Percentiles rank a stretch among this genome's conserved stretches.
These are phyloP conservation scores for Lavandula angustifolia DNA, from an alignment of 257 asterid species.

Conservation along the genomic window DNA sequence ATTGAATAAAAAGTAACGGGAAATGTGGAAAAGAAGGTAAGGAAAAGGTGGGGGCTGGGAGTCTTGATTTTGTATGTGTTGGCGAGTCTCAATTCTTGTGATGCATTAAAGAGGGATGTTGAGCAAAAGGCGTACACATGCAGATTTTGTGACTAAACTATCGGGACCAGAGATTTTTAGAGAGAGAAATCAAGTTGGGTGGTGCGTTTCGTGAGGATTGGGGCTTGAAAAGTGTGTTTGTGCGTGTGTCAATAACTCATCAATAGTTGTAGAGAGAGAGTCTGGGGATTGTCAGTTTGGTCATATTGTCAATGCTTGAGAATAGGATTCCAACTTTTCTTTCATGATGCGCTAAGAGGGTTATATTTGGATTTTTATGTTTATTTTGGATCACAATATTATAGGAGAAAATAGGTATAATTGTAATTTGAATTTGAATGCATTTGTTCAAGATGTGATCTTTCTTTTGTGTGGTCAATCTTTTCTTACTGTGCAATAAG, in stretches of 20 bases:
- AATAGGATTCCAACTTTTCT: conserved; percentile 27
- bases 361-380: conserved; percentile 10
- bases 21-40: conserved; percentile 24
- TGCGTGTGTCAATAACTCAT: conserved; percentile 16
- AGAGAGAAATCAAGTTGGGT: conserved; percentile 23
- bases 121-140: conserved; percentile 56
- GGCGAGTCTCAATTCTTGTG: conserved; percentile 37
- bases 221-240: conserved; percentile 23
- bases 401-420: too few relatives aligned
- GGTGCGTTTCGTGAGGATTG: conserved; percentile 13
- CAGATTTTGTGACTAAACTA: conserved; percentile 62
- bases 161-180: conserved; percentile 41
- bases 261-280: background rate
- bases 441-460: too few relatives aligned
- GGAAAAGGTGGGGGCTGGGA: conserved; percentile 40
- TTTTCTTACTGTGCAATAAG: background rate
- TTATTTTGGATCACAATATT: background rate
- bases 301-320: conserved; percentile 25
- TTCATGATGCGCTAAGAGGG: background rate
- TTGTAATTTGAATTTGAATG: too few relatives aligned
- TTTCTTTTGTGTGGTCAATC: background rate
- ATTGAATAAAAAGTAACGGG: conserved; percentile 37
- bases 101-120: conserved; percentile 45
- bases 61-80: conserved; percentile 32
- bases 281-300: conserved; percentile 24